Evolutionary conservation across 225 moss, liverwort and hornwort species (phyloP).

Genomic region (Bryoerythrophyllum caledonicum): DNA sequence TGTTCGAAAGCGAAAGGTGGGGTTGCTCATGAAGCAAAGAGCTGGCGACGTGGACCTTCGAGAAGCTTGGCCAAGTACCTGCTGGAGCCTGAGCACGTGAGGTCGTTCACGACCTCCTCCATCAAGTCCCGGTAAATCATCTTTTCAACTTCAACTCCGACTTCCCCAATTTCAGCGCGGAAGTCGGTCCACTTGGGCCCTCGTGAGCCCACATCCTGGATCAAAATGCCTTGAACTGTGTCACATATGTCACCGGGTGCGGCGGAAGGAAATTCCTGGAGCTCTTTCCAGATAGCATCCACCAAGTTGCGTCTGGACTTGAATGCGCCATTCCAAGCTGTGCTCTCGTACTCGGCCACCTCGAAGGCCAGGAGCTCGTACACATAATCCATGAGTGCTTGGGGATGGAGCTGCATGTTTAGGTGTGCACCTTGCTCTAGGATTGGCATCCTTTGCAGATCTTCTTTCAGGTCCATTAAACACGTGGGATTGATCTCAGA

Average conservation of each 20-base stretch:
- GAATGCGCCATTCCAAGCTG: slow-evolving; percentile 26
- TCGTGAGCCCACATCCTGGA: slow-evolving; percentile 45
- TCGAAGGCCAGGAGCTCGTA: slow-evolving; percentile 47
- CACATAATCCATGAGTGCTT: slow-evolving; percentile 57
- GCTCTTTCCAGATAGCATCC: slow-evolving; percentile 60
- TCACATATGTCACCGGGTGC: slow-evolving; percentile 61
- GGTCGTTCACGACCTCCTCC: slow-evolving; percentile 50
- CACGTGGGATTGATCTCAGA: slow-evolving; percentile 41
- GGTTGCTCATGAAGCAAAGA: slow-evolving; percentile 13
- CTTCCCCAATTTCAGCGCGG: slow-evolving; percentile 43
- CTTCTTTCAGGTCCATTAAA: slow-evolving; percentile 45
- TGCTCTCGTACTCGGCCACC: slow-evolving; percentile 44
- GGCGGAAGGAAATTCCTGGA: slow-evolving; percentile 49
- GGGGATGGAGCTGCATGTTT: slow-evolving; percentile 41
- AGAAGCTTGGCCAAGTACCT: slow-evolving; percentile 4
- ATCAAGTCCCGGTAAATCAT: slow-evolving; percentile 67
- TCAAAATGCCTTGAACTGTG: slow-evolving; percentile 53
- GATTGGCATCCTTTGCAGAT: neutral
- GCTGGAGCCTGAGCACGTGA: slow-evolving; percentile 19
- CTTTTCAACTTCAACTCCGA: slow-evolving; percentile 62
- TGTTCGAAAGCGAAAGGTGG: neutral
- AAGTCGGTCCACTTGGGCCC: slow-evolving; percentile 53
- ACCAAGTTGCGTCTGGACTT: slow-evolving; percentile 43
- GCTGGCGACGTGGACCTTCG: slow-evolving; percentile 28
- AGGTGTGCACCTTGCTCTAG: slow-evolving; percentile 7